Base-by-base conservation (phyloP, 306 rosid species). In the Arachis hypogaea region DNA sequence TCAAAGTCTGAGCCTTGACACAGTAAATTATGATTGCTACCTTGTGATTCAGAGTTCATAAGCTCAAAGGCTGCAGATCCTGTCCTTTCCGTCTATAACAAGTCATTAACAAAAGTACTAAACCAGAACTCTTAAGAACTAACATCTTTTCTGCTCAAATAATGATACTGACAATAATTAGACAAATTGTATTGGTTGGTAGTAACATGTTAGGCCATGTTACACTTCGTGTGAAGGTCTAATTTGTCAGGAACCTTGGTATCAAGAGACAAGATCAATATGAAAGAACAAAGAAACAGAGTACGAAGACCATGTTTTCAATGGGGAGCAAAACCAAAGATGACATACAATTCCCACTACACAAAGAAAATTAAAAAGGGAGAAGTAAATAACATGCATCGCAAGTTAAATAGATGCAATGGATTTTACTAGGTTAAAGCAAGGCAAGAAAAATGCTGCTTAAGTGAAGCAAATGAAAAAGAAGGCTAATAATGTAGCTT, bases 401-500 rank as follows among this genome's bases (percentile, higher is more conserved):
- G 1, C 16, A 12, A 3, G 14, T 49, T 49, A 49, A 46, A 49
- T 4, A 49, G 2, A 49, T 49, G 1, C 11, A 10, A 49, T 49
- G 54, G 12, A 49, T 49, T 11, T 43, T 33, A 33, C 4, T 47
- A 11, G 3, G 11, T 7, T 47, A 47, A 10, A 3, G n/a, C 0
- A 47, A 6, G 54, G 54, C 14, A 49, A 49, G 54, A 49, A 12
- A 49, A 10, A 11, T 49, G 54, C 54, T 49, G 54, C 4, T 49
- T 11, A 78, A 62, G 74, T 56, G 57, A 67, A 46, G 16, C 42
- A 74, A 75, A 75, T 50, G 47, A 65, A 65, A 41, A 16, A 29
- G 11, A n/a, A 68, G 45, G 63, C 49, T 50, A 69, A 52, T 33
- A 61, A 36, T 47, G 11, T 69, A 43, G 73, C 58, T 59, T 65